phyloP scores from a whole-genome alignment of 208 protist species.

The Trypanosomatidae sp. region DNA sequence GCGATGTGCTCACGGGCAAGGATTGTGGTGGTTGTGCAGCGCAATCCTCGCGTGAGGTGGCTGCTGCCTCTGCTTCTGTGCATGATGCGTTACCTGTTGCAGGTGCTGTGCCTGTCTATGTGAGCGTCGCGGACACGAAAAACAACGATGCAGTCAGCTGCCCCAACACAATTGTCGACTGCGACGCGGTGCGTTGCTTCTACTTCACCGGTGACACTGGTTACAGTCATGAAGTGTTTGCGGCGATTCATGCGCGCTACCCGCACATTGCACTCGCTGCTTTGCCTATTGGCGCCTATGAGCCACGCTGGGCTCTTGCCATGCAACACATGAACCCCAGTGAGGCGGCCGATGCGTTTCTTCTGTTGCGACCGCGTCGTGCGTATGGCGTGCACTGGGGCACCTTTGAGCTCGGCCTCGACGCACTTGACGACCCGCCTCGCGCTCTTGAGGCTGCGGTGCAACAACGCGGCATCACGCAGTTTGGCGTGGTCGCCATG shows the following conservation, averaged over 20 bases:
- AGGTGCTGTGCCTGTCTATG: too few relatives aligned
- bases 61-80: too few relatives aligned
- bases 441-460: constrained; percentile 10
- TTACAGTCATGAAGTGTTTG: constrained; percentile 31
- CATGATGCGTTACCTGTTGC: too few relatives aligned
- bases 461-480: background rate
- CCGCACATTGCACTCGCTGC: constrained; percentile 42
- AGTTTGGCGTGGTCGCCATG: background rate
- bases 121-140: too few relatives aligned
- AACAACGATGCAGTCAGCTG: too few relatives aligned
- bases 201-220: constrained; percentile 49
- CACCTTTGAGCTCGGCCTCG: constrained; percentile 67
- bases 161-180: background rate
- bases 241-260: constrained; percentile 26
- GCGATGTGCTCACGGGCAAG: too few relatives aligned
- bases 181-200: constrained; percentile 20
- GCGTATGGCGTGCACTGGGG: constrained; percentile 73
- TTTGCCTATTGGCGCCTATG: constrained; percentile 79
- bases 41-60: too few relatives aligned
- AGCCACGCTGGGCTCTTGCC: constrained; percentile 48
- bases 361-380: constrained; percentile 23
- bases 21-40: too few relatives aligned
- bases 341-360: constrained; percentile 59
- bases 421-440: constrained; percentile 67
- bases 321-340: constrained; percentile 47